Percentiles rank a stretch among this genome's conserved stretches.
Evolutionary conservation across 306 rosid species (phyloP).

Genomic region (Carpinus viminea): DNA sequence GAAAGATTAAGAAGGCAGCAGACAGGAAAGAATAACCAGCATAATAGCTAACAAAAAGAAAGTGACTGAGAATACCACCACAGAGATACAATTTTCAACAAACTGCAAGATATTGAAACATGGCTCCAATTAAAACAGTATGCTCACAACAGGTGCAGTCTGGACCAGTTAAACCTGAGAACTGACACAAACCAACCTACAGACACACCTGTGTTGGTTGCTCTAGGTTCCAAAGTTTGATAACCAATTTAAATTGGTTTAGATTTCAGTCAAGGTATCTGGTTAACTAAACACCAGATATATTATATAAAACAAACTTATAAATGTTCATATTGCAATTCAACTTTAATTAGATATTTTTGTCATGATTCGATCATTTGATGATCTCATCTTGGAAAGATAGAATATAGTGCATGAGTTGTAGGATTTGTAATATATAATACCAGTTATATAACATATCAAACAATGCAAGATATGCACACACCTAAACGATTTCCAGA

Average conservation of each 20-base stretch:
- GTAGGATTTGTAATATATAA: not conserved
- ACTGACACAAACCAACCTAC: not conserved
- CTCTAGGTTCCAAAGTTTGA: not conserved
- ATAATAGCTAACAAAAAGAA: not conserved
- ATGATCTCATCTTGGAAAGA: not conserved
- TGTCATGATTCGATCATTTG: not conserved
- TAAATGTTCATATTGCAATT: not conserved
- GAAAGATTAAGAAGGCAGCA: not conserved
- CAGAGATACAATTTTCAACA: not conserved
- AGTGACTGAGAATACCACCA: not conserved
- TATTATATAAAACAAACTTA: not conserved
- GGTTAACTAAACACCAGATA: not conserved
- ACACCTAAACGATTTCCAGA: not conserved
- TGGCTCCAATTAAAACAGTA: not conserved
- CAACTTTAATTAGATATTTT: not conserved
- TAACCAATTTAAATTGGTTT: not conserved
- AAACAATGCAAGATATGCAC: not conserved
- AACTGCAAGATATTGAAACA: not conserved
- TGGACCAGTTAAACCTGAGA: not conserved
- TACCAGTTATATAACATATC: not conserved
- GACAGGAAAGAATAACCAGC: not conserved
- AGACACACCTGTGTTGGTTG: not conserved
- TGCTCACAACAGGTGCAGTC: not conserved
- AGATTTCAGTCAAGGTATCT: not conserved
- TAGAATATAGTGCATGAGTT: not conserved